Conservation (phyloP, 2,329 filamentous ascomycete species). For the Biscogniauxia sp. region DNA sequence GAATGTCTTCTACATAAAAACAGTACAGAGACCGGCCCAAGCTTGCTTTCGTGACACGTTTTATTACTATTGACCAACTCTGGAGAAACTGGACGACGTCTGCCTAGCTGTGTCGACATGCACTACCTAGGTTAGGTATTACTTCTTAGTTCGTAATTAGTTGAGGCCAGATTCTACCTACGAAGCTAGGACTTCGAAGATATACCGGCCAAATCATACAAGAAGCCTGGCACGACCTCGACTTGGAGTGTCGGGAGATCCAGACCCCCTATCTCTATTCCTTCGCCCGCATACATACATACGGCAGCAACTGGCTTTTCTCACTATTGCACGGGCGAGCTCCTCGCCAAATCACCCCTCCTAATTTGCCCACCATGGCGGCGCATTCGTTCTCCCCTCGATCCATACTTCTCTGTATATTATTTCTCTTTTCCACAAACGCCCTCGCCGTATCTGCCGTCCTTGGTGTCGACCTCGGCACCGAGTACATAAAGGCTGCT, state of each 20-base stretch:
- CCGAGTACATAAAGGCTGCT: constrained; percentile 93
- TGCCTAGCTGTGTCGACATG: constrained; percentile 1
- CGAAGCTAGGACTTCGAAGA: constrained; percentile 3
- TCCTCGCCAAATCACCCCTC: constrained; percentile 25
- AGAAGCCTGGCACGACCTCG: neutral
- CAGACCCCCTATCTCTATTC: neutral
- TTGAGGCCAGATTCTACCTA: constrained; percentile 21
- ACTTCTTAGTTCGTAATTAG: constrained; percentile 3
- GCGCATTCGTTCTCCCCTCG: constrained; percentile 34
- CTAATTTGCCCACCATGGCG: constrained; percentile 37
- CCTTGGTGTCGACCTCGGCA: constrained; percentile 89
- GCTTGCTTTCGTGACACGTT: constrained; percentile 19
- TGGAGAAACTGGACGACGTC: neutral
- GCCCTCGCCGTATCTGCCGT: constrained; percentile 67
- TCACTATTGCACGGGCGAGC: constrained; percentile 24
- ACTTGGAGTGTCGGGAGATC: neutral
- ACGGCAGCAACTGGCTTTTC: constrained; percentile 16
- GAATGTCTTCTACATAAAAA: neutral
- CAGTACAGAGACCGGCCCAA: constrained; percentile 3
- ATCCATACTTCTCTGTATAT: constrained; percentile 36
- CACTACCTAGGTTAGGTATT: constrained; percentile 6
- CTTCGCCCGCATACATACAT: neutral
- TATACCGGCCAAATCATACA: neutral
- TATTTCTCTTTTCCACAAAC: constrained; percentile 45
- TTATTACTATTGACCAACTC: constrained; percentile 19